Conservation (phyloP, 441 rosid species). For the Gossypium gossypioides region DNA sequence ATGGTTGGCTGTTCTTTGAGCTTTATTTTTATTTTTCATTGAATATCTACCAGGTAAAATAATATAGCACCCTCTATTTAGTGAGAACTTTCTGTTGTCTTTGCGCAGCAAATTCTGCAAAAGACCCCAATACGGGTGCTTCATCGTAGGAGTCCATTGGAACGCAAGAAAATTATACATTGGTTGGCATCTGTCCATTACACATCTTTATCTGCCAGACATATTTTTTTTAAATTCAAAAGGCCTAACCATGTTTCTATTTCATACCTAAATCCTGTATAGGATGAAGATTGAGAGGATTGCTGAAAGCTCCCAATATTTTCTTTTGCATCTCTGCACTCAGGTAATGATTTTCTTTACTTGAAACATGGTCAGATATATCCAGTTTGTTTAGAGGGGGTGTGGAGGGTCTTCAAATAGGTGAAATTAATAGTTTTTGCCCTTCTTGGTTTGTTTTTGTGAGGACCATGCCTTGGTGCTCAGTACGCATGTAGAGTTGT, state of each 20-base stretch:
- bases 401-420: background rate
- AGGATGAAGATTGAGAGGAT: conserved; percentile 90
- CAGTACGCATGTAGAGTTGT: background rate
- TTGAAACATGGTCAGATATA: background rate
- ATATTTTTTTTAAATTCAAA: background rate
- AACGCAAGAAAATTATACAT: conserved; percentile 69
- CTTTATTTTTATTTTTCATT: conserved; percentile 2
- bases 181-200: conserved; percentile 38
- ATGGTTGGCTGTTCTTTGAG: conserved; percentile 35
- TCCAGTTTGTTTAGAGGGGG: background rate
- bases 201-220: background rate
- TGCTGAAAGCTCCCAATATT: conserved; percentile 60
- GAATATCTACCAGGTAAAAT: background rate
- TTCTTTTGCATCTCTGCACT: conserved; percentile 85
- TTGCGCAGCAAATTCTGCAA: conserved; percentile 61
- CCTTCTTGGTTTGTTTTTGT: background rate
- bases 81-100: conserved; percentile 7
- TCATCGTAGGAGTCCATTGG: conserved; percentile 90
- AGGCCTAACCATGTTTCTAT: background rate
- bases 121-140: conserved; percentile 90
- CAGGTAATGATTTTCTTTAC: conserved; percentile 39
- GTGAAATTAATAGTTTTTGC: background rate
- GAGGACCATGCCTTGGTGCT: background rate
- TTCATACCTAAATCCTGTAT: conserved; percentile 11
- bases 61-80: background rate